Base-by-base conservation (phyloP, 805 yeast species). In the Scheffersomyces ergatensis region DNA sequence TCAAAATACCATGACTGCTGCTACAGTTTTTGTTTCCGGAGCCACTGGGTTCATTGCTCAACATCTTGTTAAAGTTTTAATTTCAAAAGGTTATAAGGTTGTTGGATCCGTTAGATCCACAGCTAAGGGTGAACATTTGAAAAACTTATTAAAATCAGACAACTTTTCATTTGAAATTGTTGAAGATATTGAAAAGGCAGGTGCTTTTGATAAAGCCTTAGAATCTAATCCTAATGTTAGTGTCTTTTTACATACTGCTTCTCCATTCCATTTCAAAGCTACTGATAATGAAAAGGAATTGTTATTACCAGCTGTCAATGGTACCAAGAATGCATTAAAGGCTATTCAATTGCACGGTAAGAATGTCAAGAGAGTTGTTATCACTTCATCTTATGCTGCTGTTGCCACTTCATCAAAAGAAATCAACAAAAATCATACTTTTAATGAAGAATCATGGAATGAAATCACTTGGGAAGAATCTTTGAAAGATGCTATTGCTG, bases 161-260 rank as follows among this genome's bases (percentile, higher is more conserved):
- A 55, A 62, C 26, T 65, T 77, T 44, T 49, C 58, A 3, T 74
- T 72, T 44, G 79, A 64, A 35, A 50, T 78, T 14, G 77, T 80
- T 16, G 53, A 60, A 4, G 83, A 78, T 47, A 69, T 80, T 37
- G 66, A 65, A 7, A 57, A 60, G 12, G 62, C 53, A n/a, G 65
- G 66, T 12, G 77, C 80, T 0, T 76, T 76, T 44, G 74, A 72
- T 40, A 55, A 55, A 6, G 70, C 72, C 0, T 65, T 80, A 48
- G 56, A 70, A 48, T 63, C 62, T 17, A 71, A 74, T 44, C 73
- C 74, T 25, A 82, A 79, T 32, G 72, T 79, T 41, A 63, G 64
- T 11, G 76, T 72, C 25, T 80, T 82, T 37, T 49, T 80, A 32
- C 87, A 81, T 57, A 71, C 82, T 8, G 86, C 87, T 2, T 74